Base-by-base conservation (phyloP, 2,329 filamentous ascomycete species). In the Rhynchosporium agropyri region DNA sequence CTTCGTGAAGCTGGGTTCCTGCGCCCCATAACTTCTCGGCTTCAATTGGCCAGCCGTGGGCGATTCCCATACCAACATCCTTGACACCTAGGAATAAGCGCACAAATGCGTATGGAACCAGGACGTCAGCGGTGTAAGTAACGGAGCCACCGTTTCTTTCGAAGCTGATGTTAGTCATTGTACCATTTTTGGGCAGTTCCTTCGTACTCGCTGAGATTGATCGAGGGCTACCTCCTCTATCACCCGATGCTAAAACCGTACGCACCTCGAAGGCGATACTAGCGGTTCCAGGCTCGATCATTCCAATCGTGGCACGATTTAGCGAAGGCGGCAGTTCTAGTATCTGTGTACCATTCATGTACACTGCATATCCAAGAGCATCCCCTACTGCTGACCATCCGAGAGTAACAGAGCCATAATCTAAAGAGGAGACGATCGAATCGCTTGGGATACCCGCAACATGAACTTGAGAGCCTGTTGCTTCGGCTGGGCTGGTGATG, bases 21-120 rank as follows among this genome's bases (percentile, higher is more conserved):
- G 15, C 7, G 42, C 20, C 20, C 20, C 20, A 20, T 20, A 15
- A n/a, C 3, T 45, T n/a, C 42, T n/a, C 42, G 42, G 12, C 42
- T 45, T 31, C 28, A 31, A 50, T 50, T 1, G 28, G 46, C 46
- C 46, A 50, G 8, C 46, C 46, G 9, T 31, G 46, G 29, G 60
- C 45, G 8, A 28, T 33, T 31, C 40, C 13, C n/a, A 6, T 4
- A n/a, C 20, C 20, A n/a, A 4, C 13, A n/a, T 45, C 48, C n/a
- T 50, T 53, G 51, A 26, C 15, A 33, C 36, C 46, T 6, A 53
- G 33, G 20, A 53, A 53, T 15, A 20, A 59, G 55, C 13, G n/a
- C 54, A 50, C 28, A 13, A 50, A 50, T 13, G 46, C 46, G 46
- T 50, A 31, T 12, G 28, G 49, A 55, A 45, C 13, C 4, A 45